Evolutionary conservation across 352 stramenopile species (phyloP).

Genomic region (Thalassiosira livingstoniorum): DNA sequence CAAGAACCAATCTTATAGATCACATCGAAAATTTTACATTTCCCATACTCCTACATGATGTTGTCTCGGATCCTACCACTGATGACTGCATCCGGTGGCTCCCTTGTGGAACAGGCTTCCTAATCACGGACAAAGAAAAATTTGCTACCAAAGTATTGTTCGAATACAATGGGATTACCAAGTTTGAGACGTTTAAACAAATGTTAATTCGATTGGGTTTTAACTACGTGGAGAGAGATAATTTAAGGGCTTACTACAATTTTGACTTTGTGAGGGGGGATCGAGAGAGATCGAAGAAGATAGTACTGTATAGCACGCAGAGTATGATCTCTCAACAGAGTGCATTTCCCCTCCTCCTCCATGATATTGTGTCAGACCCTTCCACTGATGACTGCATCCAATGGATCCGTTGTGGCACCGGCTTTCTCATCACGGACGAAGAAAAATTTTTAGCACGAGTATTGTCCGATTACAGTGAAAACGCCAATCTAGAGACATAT

Average conservation of each 20-base stretch:
- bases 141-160: constrained; percentile 55
- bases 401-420: constrained; percentile 44
- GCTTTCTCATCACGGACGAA: constrained; percentile 44
- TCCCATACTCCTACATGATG: constrained; percentile 40
- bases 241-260: constrained; percentile 74
- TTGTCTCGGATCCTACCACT: constrained; percentile 35
- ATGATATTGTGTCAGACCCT: constrained; percentile 40
- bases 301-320: no score
- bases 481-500: no score
- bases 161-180: constrained; percentile 58
- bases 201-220: constrained; percentile 75
- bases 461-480: constrained; percentile 57
- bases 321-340: no score
- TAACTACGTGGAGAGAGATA: constrained; percentile 56
- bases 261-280: constrained; percentile 67
- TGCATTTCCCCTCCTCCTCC: constrained; percentile 49
- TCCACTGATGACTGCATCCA: constrained; percentile 30
- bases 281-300: no score
- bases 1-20: no score
- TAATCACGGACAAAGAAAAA: constrained; percentile 44
- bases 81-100: constrained; percentile 45
- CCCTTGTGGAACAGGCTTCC: constrained; percentile 37
- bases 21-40: no score
- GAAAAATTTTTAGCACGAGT: constrained; percentile 50
- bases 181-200: constrained; percentile 68